phyloP scores from a whole-genome alignment of 2,329 filamentous ascomycete genomes.

The Thielaviopsis populi region DNA sequence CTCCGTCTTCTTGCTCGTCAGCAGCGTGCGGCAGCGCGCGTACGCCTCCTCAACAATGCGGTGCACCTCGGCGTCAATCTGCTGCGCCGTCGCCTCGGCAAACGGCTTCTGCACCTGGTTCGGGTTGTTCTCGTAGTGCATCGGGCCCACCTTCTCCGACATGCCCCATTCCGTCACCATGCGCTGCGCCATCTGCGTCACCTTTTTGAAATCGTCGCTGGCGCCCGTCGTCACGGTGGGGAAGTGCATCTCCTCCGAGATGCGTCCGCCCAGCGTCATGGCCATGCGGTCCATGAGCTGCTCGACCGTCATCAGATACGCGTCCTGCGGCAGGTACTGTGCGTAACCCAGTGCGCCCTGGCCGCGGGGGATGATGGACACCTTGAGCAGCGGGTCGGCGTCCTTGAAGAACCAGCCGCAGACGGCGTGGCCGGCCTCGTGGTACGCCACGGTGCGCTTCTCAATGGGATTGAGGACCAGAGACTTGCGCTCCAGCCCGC shows the following conservation, averaged over 20 bases:
- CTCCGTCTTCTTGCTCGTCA: slow-evolving; percentile 75
- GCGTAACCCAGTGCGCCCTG: slow-evolving; percentile 90
- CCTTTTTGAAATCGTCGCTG: slow-evolving; percentile 96
- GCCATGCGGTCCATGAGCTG: slow-evolving; percentile 99
- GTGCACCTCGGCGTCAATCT: slow-evolving; percentile 82
- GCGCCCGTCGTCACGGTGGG: slow-evolving; percentile 90
- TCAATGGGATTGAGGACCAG: slow-evolving; percentile 84
- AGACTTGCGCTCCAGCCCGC: slow-evolving; percentile 93
- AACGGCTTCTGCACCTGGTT: slow-evolving; percentile 87
- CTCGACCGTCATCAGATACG: slow-evolving; percentile 87
- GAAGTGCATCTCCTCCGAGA: slow-evolving; percentile 94
- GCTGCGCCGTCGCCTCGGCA: slow-evolving; percentile 81
- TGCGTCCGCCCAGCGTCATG: slow-evolving; percentile 91
- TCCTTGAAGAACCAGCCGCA: slow-evolving; percentile 96
- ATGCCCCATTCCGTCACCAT: slow-evolving; percentile 99
- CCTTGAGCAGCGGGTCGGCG: slow-evolving; percentile 94
- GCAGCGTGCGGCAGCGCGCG: slow-evolving; percentile 69
- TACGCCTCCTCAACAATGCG: slow-evolving; percentile 88
- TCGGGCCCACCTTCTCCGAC: slow-evolving; percentile 82
- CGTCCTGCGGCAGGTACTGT: slow-evolving; percentile 89
- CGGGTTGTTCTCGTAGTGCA: slow-evolving; percentile 76
- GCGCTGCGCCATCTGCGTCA: slow-evolving; percentile 83
- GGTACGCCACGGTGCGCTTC: slow-evolving; percentile 92
- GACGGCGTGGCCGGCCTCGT: slow-evolving; percentile 95
- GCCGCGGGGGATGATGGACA: slow-evolving; percentile 94